phyloP scores from a whole-genome alignment of 495 filamentous ascomycete genomes.

The Hamigera avellanea region DNA sequence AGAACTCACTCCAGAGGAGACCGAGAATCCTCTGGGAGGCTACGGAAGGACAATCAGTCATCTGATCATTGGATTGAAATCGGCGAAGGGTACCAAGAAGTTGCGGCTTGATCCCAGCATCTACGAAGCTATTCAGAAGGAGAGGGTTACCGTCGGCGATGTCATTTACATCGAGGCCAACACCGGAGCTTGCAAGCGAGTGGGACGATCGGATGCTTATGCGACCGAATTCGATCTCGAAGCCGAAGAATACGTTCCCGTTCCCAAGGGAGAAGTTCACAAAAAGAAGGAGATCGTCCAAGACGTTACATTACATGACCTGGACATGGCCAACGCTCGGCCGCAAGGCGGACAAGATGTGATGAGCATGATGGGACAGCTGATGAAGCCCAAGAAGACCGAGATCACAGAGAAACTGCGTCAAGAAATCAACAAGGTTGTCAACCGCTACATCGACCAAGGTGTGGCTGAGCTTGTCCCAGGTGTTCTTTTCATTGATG shows the following conservation, averaged over 20 bases:
- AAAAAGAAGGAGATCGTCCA: slow-evolving; percentile 99
- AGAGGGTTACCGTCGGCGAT: slow-evolving; percentile 88
- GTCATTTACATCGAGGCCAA: slow-evolving; percentile 99
- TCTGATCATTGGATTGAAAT: slow-evolving; percentile 79
- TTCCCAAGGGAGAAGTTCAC: slow-evolving; percentile 96
- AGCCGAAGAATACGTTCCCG: slow-evolving; percentile 96
- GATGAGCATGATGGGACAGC: slow-evolving; percentile 99
- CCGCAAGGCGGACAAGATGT: slow-evolving; percentile 96
- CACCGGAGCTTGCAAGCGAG: slow-evolving; percentile 92
- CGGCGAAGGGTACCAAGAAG: slow-evolving; percentile 90
- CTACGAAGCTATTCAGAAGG: slow-evolving; percentile 98
- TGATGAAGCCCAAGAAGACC: slow-evolving; percentile 98
- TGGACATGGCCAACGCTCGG: slow-evolving; percentile 91
- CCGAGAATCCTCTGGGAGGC: slow-evolving; percentile 93
- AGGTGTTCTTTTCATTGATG: slow-evolving; percentile 95
- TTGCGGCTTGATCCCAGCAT: slow-evolving; percentile 91
- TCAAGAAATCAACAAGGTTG: slow-evolving; percentile 95
- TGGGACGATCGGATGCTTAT: slow-evolving; percentile 90
- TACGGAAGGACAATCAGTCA: slow-evolving; percentile 93
- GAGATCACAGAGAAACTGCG: slow-evolving; percentile 96
- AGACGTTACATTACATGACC: slow-evolving; percentile 90
- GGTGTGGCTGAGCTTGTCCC: slow-evolving; percentile 96
- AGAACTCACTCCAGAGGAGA: slow-evolving; percentile 88
- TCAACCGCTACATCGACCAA: slow-evolving; percentile 95
- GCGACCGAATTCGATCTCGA: slow-evolving; percentile 97